Base-by-base conservation (phyloP, 768 basidiomycete species). In the Lentinus tigrinus region DNA sequence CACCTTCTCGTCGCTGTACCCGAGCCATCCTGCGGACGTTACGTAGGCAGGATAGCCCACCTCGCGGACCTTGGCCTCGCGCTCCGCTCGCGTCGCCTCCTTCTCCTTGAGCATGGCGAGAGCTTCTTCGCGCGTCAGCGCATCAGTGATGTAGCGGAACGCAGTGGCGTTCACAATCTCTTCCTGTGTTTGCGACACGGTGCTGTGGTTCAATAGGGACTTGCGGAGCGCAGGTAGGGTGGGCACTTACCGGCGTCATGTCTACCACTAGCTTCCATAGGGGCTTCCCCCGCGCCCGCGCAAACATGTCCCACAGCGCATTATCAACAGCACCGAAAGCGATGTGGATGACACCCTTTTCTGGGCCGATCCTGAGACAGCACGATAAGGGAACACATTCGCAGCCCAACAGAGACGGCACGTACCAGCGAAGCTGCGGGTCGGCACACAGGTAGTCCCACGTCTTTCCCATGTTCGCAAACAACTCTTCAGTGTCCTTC, bases 251-350 rank as follows among this genome's bases (percentile, higher is more conserved):
- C 1, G 92, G 88, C 7, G 90, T 89, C 76, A 97, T 93, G 66
- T 98, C 95, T 1, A 88, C 88, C 47, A 98, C 80, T 16, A 98
- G 80, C 70, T 97, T 95, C 95, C 95, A 98, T 3, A 97, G 74
- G 5, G 95, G 95, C 73, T 96, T 96, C 52, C 81, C 77, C 63
- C 88, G 75, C 26, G 87, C 78, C 47, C 88, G 83, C 2, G 93
- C 92, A 63, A 85, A 93, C 85, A 96, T 85, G 67, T 97, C 95
- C 95, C 95, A 98, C 2, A 96, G 67, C 0, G 95, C 95, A 63
- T 97, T 97, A 70, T 92, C 84, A 8, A 98, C 93, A 1, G 93
- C 92, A 5, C 84, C 92, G 0, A 90, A 82, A 2, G 94, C 93
- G 51, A 96, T 86, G 69, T 93, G 91, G 52, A 98, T 95, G 3